Evolutionary conservation across 2,329 filamentous ascomycete genomes (phyloP).

Genomic region (Xylaria sp.): DNA sequence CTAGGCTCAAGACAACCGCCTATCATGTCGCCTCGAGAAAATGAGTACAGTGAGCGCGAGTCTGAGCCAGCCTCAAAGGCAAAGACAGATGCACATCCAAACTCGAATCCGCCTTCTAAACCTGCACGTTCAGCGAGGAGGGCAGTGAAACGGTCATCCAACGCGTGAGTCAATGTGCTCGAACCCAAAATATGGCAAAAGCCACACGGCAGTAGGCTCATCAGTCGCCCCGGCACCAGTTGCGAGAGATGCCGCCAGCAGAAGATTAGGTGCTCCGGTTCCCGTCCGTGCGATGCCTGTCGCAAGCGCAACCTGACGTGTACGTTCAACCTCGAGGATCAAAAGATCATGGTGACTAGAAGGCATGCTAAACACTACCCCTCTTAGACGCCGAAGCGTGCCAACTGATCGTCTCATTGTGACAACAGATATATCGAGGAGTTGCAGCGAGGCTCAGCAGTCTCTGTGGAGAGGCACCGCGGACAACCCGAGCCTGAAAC

Average conservation of each 20-base stretch:
- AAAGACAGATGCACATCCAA: too few relatives aligned
- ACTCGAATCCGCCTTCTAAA: not conserved
- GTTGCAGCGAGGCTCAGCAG: conserved; percentile 2
- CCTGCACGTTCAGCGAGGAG: not conserved
- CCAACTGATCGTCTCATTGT: not conserved
- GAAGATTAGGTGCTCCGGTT: conserved; percentile 4
- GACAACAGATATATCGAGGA: conserved; percentile 3
- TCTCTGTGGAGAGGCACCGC: not conserved
- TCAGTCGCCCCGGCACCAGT: not conserved
- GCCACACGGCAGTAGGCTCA: not conserved
- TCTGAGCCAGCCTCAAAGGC: not conserved
- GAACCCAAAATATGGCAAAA: not conserved
- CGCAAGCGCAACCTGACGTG: conserved; percentile 3
- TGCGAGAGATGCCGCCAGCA: conserved; percentile 5
- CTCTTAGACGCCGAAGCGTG: not conserved
- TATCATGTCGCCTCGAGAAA: not conserved
- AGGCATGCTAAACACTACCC: not conserved
- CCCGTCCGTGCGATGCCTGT: not conserved
- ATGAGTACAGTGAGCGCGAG: not conserved
- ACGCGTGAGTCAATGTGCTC: conserved; percentile 1
- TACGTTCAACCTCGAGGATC: conserved; percentile 1
- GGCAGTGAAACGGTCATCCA: conserved; percentile 1
- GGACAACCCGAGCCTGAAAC: not conserved
- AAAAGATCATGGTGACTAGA: conserved; percentile 8
- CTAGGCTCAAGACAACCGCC: too few relatives aligned